These are phyloP conservation scores for Globisporangium carolinianum DNA, from an alignment of 352 stramenopile species.

Conservation along the genomic window DNA sequence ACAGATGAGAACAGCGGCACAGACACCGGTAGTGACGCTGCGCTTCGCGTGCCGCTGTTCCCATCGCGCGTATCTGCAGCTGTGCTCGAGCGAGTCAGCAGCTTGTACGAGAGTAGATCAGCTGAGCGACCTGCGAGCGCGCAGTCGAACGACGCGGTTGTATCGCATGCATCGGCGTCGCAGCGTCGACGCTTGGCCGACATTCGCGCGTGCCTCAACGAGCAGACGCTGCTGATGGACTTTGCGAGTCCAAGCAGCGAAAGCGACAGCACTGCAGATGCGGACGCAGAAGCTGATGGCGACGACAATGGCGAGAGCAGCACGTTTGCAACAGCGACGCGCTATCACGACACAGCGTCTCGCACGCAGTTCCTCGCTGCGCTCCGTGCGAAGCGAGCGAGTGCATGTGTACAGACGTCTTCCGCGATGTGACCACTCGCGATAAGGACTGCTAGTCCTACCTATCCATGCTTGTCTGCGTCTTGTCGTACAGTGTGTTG, in stretches of 20 bases:
- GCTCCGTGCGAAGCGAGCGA: background rate
- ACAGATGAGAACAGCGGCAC: too few species aligned
- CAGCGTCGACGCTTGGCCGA: slow-evolving; percentile 7
- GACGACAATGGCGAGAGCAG: background rate
- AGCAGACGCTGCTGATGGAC: background rate
- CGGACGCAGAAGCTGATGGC: too few species aligned
- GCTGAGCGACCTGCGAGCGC: background rate
- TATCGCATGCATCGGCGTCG: background rate
- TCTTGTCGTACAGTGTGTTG: too few species aligned
- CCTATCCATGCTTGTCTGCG: too few species aligned
- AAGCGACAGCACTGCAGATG: background rate
- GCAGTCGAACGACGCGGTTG: too few species aligned
- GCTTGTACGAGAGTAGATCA: too few species aligned
- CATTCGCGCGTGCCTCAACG: slow-evolving; percentile 10
- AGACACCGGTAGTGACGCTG: background rate
- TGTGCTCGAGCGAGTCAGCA: background rate
- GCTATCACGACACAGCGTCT: background rate
- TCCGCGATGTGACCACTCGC: too few species aligned
- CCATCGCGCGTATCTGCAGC: background rate
- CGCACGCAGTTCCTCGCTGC: slow-evolving; percentile 1
- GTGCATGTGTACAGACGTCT: background rate
- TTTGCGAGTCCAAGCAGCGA: background rate
- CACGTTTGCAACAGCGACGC: background rate
- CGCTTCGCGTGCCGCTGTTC: background rate
- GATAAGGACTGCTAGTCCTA: too few species aligned